phyloP scores from a whole-genome alignment of 73 alveolate species.

The Symbiodinium natans region DNA sequence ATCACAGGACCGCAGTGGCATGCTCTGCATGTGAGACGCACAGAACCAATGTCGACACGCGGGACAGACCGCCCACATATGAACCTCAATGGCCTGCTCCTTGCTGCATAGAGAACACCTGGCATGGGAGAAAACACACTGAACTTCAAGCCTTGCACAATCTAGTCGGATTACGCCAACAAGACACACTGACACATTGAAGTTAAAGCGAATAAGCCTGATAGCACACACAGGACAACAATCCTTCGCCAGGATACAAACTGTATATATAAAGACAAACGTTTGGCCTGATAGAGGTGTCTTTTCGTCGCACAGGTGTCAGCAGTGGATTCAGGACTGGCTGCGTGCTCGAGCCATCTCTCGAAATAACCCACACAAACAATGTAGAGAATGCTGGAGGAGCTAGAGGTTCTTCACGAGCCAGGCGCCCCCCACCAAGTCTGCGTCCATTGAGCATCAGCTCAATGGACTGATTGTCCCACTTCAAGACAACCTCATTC shows the following conservation, averaged over 20 bases:
- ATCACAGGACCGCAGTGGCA: background rate
- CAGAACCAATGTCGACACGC: background rate
- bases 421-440: background rate
- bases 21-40: background rate
- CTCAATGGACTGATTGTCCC: background rate
- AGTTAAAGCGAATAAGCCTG: no score
- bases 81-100: background rate
- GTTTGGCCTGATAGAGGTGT: background rate
- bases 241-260: background rate
- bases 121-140: background rate
- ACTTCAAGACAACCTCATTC: background rate
- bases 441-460: background rate
- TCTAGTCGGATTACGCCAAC: no score
- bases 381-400: background rate
- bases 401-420: background rate
- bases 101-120: background rate
- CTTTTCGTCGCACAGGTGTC: background rate
- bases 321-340: background rate
- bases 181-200: no score
- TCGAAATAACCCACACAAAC: background rate
- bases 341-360: background rate
- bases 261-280: background rate
- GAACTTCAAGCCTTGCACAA: no score
- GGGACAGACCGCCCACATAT: background rate
- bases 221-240: no score